Evolutionary conservation across 176 grass and related monocot species (phyloP).

Genomic region (Panicum miliaceum): DNA sequence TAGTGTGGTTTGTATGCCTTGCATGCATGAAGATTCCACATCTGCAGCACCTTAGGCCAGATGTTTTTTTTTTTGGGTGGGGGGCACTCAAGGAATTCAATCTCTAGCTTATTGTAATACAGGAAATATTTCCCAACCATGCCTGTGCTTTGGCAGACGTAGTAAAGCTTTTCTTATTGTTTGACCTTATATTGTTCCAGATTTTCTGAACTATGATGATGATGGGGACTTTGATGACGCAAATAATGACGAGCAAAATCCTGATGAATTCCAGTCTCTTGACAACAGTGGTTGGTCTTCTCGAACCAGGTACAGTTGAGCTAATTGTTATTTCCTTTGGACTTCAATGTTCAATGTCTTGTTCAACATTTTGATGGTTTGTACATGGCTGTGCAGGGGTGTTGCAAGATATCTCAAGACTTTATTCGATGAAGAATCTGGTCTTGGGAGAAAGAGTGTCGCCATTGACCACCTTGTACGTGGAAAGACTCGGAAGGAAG

Average conservation of each 20-base stretch:
- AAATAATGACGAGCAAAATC: slow-evolving; percentile 62
- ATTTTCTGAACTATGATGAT: slow-evolving; percentile 93
- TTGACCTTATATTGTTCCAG: slow-evolving; percentile 43
- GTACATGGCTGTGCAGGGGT: slow-evolving; percentile 53
- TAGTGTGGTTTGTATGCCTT: background rate
- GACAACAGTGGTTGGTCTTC: slow-evolving; percentile 98
- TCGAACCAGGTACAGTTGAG: slow-evolving; percentile 68
- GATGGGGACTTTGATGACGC: slow-evolving; percentile 69
- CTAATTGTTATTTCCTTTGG: background rate
- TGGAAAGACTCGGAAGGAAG: slow-evolving; percentile 91
- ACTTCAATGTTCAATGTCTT: background rate
- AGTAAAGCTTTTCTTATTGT: slow-evolving; percentile 28
- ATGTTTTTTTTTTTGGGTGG: background rate
- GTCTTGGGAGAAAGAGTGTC: slow-evolving; percentile 73
- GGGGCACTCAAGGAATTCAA: background rate
- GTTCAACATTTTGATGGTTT: background rate
- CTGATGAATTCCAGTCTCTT: slow-evolving; percentile 74
- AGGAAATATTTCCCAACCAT: background rate
- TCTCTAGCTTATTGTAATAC: background rate
- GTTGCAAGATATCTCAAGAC: slow-evolving; percentile 89
- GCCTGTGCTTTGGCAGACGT: background rate
- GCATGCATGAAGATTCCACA: background rate
- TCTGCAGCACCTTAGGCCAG: background rate
- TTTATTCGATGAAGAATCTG: slow-evolving; percentile 82
- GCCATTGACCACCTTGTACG: slow-evolving; percentile 74